Conservation (phyloP, 139 green algal species). For the Helicosporidium sp. region DNA sequence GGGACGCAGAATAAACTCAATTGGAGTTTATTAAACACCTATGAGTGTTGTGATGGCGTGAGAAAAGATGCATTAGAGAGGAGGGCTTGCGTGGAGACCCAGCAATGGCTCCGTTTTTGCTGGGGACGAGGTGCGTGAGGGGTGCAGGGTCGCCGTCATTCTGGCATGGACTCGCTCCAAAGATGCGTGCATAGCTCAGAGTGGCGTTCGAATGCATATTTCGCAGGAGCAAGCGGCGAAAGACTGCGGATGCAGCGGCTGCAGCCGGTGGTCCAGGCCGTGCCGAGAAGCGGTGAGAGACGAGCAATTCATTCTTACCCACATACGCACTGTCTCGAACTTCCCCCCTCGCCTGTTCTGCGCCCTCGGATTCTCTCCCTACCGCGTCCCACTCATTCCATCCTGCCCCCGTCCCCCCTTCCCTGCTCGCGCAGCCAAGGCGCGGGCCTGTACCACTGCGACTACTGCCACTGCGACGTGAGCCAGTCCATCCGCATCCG, state of each 20-base stretch:
- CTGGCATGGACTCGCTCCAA: neutral
- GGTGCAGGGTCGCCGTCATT: too few relatives aligned
- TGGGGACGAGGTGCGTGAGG: neutral
- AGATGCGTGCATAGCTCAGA: neutral
- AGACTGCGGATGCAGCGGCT: neutral
- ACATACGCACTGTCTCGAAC: neutral
- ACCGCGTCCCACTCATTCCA: neutral
- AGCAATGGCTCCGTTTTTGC: neutral
- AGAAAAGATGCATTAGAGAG: neutral
- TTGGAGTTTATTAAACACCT: neutral
- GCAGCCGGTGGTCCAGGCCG: too few relatives aligned
- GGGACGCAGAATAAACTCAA: neutral
- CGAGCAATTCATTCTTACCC: neutral
- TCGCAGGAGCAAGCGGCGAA: slow-evolving; percentile 1
- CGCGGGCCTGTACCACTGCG: slow-evolving; percentile 77
- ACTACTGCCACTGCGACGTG: slow-evolving; percentile 86
- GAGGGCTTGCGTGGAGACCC: neutral
- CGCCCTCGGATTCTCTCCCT: neutral
- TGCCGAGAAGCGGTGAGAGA: too few relatives aligned
- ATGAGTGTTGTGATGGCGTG: too few relatives aligned
- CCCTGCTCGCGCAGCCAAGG: slow-evolving; percentile 1
- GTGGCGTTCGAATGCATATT: neutral
- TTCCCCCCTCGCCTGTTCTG: neutral
- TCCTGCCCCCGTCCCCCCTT: neutral
- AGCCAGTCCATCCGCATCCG: slow-evolving; percentile 66